phyloP scores from a whole-genome alignment of 2,329 filamentous ascomycete species.

The Amauroascus verrucosus region DNA sequence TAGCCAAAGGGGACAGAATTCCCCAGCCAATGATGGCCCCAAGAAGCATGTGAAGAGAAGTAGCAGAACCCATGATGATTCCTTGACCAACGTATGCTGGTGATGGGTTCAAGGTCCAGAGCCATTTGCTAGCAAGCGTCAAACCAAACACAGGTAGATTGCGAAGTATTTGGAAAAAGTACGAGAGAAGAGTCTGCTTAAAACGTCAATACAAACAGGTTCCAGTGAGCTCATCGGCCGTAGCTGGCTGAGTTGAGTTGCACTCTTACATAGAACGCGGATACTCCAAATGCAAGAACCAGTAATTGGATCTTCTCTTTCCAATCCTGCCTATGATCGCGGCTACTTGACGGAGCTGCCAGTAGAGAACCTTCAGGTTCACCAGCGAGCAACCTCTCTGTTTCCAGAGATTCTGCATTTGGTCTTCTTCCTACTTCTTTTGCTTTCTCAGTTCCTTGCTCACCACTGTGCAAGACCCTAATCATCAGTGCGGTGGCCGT shows the following conservation, averaged over 20 bases:
- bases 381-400: slow-evolving; percentile 26
- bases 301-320: slow-evolving; percentile 51
- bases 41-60: slow-evolving; percentile 88
- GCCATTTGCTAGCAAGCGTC: slow-evolving; percentile 64
- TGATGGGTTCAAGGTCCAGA: slow-evolving; percentile 93
- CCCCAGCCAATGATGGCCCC: slow-evolving; percentile 87
- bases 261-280: slow-evolving; percentile 43
- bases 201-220: slow-evolving; percentile 2
- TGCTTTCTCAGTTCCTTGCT: slow-evolving; percentile 34
- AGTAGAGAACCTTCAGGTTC: slow-evolving; percentile 25
- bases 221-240: background rate
- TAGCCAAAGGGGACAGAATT: slow-evolving; percentile 78
- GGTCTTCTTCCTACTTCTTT: slow-evolving; percentile 18
- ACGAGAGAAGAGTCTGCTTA: slow-evolving; percentile 67
- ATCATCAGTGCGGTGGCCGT: slow-evolving; percentile 94
- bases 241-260: background rate
- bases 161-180: slow-evolving; percentile 77
- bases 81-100: slow-evolving; percentile 96
- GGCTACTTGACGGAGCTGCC: slow-evolving; percentile 22
- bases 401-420: slow-evolving; percentile 19
- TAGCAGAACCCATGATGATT: slow-evolving; percentile 95
- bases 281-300: slow-evolving; percentile 49
- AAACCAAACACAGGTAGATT: slow-evolving; percentile 79
- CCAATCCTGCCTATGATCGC: slow-evolving; percentile 41
- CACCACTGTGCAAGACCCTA: slow-evolving; percentile 66